A percentile compares a stretch with the other conserved stretches of the same genome.
Evolutionary conservation across 179 eudicot species (phyloP).

Genomic region (Nepenthes alata): DNA sequence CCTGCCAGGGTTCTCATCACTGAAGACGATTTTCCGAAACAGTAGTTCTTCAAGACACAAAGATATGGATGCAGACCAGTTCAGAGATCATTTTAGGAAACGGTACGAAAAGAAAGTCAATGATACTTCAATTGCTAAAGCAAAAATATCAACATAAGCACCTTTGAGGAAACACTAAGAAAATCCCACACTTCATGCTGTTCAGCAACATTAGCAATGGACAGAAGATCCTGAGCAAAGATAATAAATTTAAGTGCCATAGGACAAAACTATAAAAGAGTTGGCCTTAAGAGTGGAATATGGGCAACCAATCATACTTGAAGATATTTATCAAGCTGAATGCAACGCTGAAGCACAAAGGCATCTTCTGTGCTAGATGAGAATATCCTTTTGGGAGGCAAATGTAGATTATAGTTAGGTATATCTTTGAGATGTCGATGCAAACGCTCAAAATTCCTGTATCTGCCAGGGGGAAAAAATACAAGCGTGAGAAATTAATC

Average conservation of each 20-base stretch:
- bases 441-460: conserved; percentile 86
- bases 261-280: not conserved
- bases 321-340: conserved; percentile 83
- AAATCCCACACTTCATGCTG: conserved; percentile 99
- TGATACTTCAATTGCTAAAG: not conserved
- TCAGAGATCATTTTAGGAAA: conserved; percentile 9
- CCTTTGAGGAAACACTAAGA: conserved; percentile 86
- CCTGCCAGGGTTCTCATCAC: conserved; percentile 92
- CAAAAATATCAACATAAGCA: conserved; percentile 11
- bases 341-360: conserved; percentile 96
- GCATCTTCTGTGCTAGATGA: conserved; percentile 98
- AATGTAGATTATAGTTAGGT: conserved; percentile 83
- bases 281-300: not conserved
- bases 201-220: conserved; percentile 97
- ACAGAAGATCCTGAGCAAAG: conserved; percentile 68
- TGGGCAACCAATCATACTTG: not conserved
- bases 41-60: conserved; percentile 55
- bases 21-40: conserved; percentile 85
- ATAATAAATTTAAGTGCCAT: not conserved
- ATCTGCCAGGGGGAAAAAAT: conserved; percentile 37
- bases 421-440: conserved; percentile 96
- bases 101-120: not conserved
- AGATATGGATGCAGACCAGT: conserved; percentile 10
- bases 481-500: conserved; percentile 5
- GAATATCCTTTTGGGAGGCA: conserved; percentile 98